Conservation (phyloP, 495 filamentous ascomycete species). For the Trichocladium uniseriatum region DNA sequence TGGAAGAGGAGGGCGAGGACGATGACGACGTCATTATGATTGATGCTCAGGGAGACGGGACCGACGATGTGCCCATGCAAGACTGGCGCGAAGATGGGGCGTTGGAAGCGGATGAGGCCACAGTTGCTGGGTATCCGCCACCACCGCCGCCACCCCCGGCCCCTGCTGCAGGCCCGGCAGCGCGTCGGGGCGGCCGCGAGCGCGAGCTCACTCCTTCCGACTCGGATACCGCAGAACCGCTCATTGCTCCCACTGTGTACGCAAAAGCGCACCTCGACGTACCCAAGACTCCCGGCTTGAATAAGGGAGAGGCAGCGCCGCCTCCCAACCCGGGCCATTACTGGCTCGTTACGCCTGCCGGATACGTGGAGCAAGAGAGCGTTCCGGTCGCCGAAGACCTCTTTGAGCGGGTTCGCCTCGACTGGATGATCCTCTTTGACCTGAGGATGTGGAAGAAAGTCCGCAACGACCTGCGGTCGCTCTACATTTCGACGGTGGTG, state of each 20-base stretch:
- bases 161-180: constrained; percentile 26
- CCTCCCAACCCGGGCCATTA: constrained; percentile 55
- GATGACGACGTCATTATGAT: constrained; percentile 46
- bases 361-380: constrained; percentile 46
- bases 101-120: constrained; percentile 57
- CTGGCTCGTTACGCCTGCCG: constrained; percentile 74
- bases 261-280: constrained; percentile 47
- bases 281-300: constrained; percentile 45
- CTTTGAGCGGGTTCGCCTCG: constrained; percentile 76
- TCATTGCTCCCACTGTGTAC: constrained; percentile 47
- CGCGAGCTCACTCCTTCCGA: constrained; percentile 51
- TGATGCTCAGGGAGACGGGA: constrained; percentile 37
- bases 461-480: constrained; percentile 76
- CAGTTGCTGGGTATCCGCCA: constrained; percentile 57
- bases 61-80: constrained; percentile 54
- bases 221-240: constrained; percentile 48
- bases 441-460: constrained; percentile 93
- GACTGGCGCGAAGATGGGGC: constrained; percentile 37
- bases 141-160: constrained; percentile 54
- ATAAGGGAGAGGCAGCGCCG: constrained; percentile 23
- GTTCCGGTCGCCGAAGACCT: constrained; percentile 73
- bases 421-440: constrained; percentile 96
- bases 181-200: constrained; percentile 30
- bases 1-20: constrained; percentile 40
- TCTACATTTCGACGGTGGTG: constrained; percentile 94